Base-by-base conservation (phyloP, 2,329 filamentous ascomycete genomes). In the Colletotrichum higginsianum region DNA sequence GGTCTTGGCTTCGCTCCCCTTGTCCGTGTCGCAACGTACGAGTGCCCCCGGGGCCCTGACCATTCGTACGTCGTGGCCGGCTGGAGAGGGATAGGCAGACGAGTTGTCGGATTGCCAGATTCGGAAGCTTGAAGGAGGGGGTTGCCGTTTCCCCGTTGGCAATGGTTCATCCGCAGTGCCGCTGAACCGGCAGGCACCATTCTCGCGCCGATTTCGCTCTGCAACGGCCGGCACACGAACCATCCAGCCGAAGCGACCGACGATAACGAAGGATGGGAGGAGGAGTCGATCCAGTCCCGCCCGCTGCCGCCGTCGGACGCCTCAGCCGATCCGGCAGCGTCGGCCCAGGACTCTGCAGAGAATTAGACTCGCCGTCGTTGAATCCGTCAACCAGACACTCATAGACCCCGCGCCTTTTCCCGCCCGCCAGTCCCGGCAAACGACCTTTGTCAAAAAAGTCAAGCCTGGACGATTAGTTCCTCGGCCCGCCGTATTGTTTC, bases 381-480 rank as follows among this genome's bases (percentile, higher is more conserved):
- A 49, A 61, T 38, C 44, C 58, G 9, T 40, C 64, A 52, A 42
- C 55, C 18, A 52, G 30, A 16, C 23, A 30, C 26, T 26, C 42
- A n/a, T 8, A 46, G 6, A n/a, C 44, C 16, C 52, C 46, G 26
- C 38, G 44, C 53, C 46, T 67, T 52, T 67, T 42, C 12, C 35
- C 38, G 57, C 46, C 62, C 64, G 64, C 64, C 64, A 71, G 56
- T 62, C 64, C 67, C 68, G 64, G 68, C 57, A 62, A 35, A 53
- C 15, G 30, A 57, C 5, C 35, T 42, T 42, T 23, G 21, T 40
- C 35, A 55, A 15, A 35, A 55, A 46, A 16, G n/a, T 7, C 15
- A 18, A 57, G 53, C 61, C 57, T 40, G 44, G 49, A 58, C n/a
- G 23, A n/a, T 6, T n/a, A 47, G 57, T 46, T 42, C 53, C 35